Base-by-base conservation (phyloP, 2,329 filamentous ascomycete species). In the Penicillium sp. region DNA sequence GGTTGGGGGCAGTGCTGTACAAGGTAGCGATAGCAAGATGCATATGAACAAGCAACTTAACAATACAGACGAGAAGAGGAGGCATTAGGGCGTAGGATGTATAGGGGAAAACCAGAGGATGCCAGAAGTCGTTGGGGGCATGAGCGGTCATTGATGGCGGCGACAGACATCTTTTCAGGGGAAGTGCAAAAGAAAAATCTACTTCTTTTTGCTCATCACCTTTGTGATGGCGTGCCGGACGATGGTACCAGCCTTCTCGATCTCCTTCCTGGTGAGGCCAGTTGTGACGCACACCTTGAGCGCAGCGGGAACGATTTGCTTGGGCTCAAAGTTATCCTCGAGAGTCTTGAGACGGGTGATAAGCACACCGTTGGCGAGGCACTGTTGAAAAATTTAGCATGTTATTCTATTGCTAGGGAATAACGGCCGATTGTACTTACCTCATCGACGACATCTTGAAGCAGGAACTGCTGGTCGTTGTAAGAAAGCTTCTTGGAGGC, bases 381-480 rank as follows among this genome's bases (percentile, higher is more conserved):
- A 83, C 92, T 96, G 62, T 21, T 51, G 50, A 10, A 39, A 26
- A 50, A 19, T 45, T 51, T 42, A 61, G 25, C 54, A 63, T 55
- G 26, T 29, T 19, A 26, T 8, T 43, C 31, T 25, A 23, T 9
- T 11, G 16, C 31, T 9, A 29, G 53, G 4, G 14, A 31, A 7
- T 16, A 35, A 31, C 19, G 19, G 19, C 4, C 4, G 11, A 9
- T 42, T 42, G 3, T 23, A 74, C 85, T 68, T 82, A 96, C 93
- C 88, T 99, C 95, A 59, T 99, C 96, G n/a, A 96, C 92, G 63
- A 91, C 88, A 67, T 99, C 95, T 69, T 96, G 88, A 57, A 99
- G 77, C 19, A 98, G 75, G 57, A 86, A 84, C 69, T 96, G 92
- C 76, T 98, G 92, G 61, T 97, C 93, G 33, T 88, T 84, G 10